These are phyloP conservation scores for Gracilaria domingensis DNA, from an alignment of 23 red algal species.

Conservation along the genomic window DNA sequence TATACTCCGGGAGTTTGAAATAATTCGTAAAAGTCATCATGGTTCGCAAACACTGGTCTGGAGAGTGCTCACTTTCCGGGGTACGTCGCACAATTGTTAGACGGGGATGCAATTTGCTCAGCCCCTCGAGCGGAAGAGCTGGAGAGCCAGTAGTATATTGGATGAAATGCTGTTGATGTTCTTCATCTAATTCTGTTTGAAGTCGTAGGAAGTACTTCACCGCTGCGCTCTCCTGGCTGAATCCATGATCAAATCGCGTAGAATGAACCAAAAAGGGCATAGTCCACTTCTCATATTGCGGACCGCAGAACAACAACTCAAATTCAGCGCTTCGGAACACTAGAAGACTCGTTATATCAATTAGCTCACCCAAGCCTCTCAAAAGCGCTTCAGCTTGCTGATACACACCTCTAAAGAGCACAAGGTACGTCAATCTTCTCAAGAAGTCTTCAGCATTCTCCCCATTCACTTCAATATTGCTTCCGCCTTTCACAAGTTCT, in stretches of 20 bases:
- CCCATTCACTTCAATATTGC: slow-evolving; percentile 63
- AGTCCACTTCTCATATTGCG: slow-evolving; percentile 86
- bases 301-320: slow-evolving; percentile 88
- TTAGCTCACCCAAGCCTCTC: slow-evolving; percentile 70
- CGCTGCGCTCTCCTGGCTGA: slow-evolving; percentile 84
- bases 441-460: slow-evolving; percentile 89
- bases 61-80: slow-evolving; percentile 79
- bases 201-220: slow-evolving; percentile 80
- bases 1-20: slow-evolving; percentile 97
- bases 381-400: slow-evolving; percentile 84
- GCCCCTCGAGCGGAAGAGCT: slow-evolving; percentile 87
- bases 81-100: slow-evolving; percentile 93
- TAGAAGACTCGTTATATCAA: slow-evolving; percentile 74
- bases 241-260: slow-evolving; percentile 95
- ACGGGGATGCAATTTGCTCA: slow-evolving; percentile 77
- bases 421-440: slow-evolving; percentile 58
- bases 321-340: slow-evolving; percentile 75
- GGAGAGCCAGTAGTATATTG: slow-evolving; percentile 93
- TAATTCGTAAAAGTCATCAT: slow-evolving; percentile 99
- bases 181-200: slow-evolving; percentile 65
- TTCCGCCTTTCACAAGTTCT: slow-evolving; percentile 80
- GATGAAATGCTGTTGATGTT: slow-evolving; percentile 90
- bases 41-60: slow-evolving; percentile 94
- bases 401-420: slow-evolving; percentile 79
- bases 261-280: slow-evolving; percentile 76